Conservation (phyloP, 352 stramenopile species). For the Halophytophthora batemanensis region DNA sequence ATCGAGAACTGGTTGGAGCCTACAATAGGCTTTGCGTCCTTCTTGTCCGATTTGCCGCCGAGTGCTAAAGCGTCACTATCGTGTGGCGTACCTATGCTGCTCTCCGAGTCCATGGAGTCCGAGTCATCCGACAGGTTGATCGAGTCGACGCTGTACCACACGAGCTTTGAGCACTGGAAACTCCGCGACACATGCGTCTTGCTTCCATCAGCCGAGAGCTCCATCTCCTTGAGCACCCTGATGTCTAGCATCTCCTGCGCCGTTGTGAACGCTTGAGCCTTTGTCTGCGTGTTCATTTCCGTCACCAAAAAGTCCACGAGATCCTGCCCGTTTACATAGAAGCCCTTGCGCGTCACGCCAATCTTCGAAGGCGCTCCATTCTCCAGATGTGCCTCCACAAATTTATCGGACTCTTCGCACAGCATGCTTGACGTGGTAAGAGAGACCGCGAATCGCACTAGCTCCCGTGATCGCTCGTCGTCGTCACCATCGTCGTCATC, state of each 20-base stretch:
- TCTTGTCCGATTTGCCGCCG: conserved; percentile 10
- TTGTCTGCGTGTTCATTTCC: conserved; percentile 51
- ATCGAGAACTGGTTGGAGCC: conserved; percentile 85
- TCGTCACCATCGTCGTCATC: conserved; percentile 52
- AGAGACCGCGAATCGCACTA: conserved; percentile 64
- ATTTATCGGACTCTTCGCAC: conserved; percentile 62
- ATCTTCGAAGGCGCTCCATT: conserved; percentile 25
- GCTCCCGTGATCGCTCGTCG: conserved; percentile 47
- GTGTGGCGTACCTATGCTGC: conserved; percentile 29
- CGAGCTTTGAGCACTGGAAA: conserved; percentile 76
- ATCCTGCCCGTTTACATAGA: conserved; percentile 77
- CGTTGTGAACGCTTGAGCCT: conserved; percentile 60
- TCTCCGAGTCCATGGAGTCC: conserved; percentile 67
- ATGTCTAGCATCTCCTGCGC: conserved; percentile 78
- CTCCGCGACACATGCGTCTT: conserved; percentile 26
- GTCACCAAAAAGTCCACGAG: conserved; percentile 74
- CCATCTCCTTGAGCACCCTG: conserved; percentile 54
- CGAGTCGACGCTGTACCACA: conserved; percentile 81
- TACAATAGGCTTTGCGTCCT: conserved; percentile 17
- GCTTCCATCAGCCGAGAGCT: conserved; percentile 13
- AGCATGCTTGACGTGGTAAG: conserved; percentile 68
- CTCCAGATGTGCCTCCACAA: conserved; percentile 40
- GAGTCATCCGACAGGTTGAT: conserved; percentile 71
- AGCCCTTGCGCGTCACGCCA: conserved; percentile 47
- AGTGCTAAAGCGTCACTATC: conserved; percentile 15